A percentile compares a stretch with the other conserved stretches of the same genome.
Evolutionary conservation across 2,329 filamentous ascomycete genomes (phyloP).

Genomic region (Trichophyton rubrum): DNA sequence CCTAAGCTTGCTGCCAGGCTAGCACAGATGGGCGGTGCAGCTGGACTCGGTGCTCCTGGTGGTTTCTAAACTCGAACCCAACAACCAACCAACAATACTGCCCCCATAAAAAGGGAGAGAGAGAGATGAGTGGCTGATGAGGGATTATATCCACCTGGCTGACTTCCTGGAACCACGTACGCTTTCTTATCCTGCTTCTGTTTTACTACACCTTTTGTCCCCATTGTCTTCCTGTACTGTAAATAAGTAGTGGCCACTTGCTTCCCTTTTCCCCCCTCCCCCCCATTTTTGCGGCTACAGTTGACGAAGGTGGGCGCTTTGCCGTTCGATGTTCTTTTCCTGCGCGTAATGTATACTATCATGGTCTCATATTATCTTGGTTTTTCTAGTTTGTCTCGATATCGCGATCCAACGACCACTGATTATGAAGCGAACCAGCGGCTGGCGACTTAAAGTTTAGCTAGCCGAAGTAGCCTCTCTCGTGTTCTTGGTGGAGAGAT

Average conservation of each 20-base stretch:
- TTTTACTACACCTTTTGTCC: background rate
- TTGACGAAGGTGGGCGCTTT: background rate
- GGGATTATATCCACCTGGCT: background rate
- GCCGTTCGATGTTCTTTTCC: background rate
- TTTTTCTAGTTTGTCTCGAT: background rate
- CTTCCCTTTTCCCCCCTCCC: background rate
- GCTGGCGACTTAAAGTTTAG: background rate
- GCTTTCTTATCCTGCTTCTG: background rate
- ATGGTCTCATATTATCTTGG: background rate
- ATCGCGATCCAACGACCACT: background rate
- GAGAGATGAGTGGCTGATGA: background rate
- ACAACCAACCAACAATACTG: background rate
- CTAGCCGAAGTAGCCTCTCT: background rate
- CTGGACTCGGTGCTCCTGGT: constrained; percentile 19
- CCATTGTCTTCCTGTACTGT: background rate
- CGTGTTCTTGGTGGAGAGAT: background rate
- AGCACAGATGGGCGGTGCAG: constrained; percentile 43
- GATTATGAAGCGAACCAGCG: background rate
- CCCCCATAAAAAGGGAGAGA: background rate
- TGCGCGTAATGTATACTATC: background rate
- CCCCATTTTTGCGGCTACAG: background rate
- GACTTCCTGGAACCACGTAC: background rate
- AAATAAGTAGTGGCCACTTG: constrained; percentile 1
- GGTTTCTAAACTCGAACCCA: background rate
- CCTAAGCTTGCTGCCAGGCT: constrained; percentile 65